Evolutionary conservation across 768 basidiomycete species (phyloP).

Genomic region (Phaeotremella skinneri): DNA sequence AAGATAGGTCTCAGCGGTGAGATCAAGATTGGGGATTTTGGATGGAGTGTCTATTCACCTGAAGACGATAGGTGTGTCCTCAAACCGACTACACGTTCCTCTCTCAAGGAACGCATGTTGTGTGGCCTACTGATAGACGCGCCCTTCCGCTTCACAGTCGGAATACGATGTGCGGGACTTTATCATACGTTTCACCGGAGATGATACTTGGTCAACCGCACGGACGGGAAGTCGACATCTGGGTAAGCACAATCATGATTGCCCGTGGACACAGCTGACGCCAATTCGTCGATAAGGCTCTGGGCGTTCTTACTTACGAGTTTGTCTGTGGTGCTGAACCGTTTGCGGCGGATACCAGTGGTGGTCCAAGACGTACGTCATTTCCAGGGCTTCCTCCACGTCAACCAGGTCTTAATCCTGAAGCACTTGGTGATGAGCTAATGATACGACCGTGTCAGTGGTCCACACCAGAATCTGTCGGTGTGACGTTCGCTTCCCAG

Average conservation of each 20-base stretch:
- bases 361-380: conserved; percentile 32
- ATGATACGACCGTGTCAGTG: conserved; percentile 52
- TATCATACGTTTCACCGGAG: conserved; percentile 95
- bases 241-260: conserved; percentile 54
- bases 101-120: neutral
- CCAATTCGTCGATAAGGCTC: conserved; percentile 58
- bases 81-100: neutral
- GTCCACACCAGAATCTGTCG: conserved; percentile 69
- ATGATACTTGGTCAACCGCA: conserved; percentile 94
- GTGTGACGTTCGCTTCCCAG: conserved; percentile 71
- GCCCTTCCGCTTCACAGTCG: conserved; percentile 51
- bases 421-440: neutral
- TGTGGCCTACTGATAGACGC: conserved; percentile 6
- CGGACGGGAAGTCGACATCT: conserved; percentile 85
- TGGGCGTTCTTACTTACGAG: conserved; percentile 93
- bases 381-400: neutral
- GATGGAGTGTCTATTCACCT: conserved; percentile 66
- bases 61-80: conserved; percentile 31
- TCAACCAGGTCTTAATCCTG: neutral
- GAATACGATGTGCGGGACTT: conserved; percentile 87
- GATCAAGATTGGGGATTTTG: conserved; percentile 97
- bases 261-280: neutral
- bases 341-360: conserved; percentile 61
- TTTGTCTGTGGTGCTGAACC: conserved; percentile 82
- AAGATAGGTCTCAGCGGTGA: conserved; percentile 69